Percentiles rank a stretch among this genome's conserved stretches.
phyloP scores from a whole-genome alignment of 1,139 yeast genomes.

The Scheffersomyces illinoinensis region DNA sequence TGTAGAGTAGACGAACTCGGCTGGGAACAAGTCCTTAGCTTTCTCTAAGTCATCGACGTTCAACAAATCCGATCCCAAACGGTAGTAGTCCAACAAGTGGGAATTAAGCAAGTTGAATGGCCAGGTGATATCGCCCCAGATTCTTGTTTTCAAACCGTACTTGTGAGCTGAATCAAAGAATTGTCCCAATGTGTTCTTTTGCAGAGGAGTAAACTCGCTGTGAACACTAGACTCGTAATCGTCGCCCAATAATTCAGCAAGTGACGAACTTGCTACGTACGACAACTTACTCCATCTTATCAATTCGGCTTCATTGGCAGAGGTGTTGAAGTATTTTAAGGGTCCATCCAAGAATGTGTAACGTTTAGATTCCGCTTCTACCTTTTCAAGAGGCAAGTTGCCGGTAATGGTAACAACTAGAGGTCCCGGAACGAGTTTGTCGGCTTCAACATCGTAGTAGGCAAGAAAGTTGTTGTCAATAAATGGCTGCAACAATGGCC shows the following conservation, averaged over 20 bases:
- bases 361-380: conserved; percentile 26
- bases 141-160: conserved; percentile 37
- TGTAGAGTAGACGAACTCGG: conserved; percentile 10
- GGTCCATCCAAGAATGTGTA: conserved; percentile 44
- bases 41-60: conserved; percentile 39
- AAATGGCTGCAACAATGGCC: conserved; percentile 31
- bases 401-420: conserved; percentile 43
- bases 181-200: conserved; percentile 18
- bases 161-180: conserved; percentile 35
- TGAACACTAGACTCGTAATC: conserved; percentile 12
- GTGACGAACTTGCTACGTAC: conserved; percentile 37
- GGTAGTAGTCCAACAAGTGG: conserved; percentile 29
- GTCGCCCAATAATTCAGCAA: conserved; percentile 30
- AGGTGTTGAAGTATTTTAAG: conserved; percentile 21
- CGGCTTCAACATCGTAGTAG: conserved; percentile 28
- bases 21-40: conserved; percentile 22
- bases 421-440: conserved; percentile 33
- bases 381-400: conserved; percentile 34
- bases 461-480: conserved; percentile 36
- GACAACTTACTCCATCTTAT: conserved; percentile 27
- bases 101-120: conserved; percentile 30
- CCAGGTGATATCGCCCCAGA: conserved; percentile 49
- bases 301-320: conserved; percentile 17
- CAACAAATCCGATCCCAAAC: conserved; percentile 37
- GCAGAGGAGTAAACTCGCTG: conserved; percentile 19